Percentiles rank a stretch among this genome's conserved stretches.
These are phyloP conservation scores for Diaporthe capsici DNA, from an alignment of 2,329 filamentous ascomycete genomes.

Conservation along the genomic window DNA sequence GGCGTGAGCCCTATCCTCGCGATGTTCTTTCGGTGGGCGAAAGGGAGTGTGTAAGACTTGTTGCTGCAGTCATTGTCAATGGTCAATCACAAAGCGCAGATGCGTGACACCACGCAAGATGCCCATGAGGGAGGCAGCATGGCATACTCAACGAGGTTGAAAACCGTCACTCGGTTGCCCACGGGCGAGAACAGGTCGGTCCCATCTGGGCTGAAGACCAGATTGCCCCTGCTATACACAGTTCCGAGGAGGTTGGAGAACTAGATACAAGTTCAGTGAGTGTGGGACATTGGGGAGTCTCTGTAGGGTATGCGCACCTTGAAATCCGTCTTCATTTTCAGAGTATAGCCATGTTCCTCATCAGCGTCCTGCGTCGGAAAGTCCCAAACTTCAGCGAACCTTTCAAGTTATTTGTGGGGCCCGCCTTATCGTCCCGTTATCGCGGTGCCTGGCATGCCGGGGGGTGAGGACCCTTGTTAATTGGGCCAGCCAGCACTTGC, in stretches of 20 bases:
- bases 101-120: background rate
- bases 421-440: constrained; percentile 26
- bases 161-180: constrained; percentile 94
- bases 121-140: background rate
- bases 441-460: constrained; percentile 8
- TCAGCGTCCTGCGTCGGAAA: constrained; percentile 4
- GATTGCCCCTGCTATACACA: constrained; percentile 97
- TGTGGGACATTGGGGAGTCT: background rate
- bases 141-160: constrained; percentile 92
- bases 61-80: constrained; percentile 67
- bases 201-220: constrained; percentile 96
- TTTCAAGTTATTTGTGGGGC: constrained; percentile 37
- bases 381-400: constrained; percentile 34
- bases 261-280: constrained; percentile 60
- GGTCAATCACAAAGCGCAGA: constrained; percentile 50
- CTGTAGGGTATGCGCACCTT: constrained; percentile 71
- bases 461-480: constrained; percentile 24
- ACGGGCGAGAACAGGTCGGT: constrained; percentile 96
- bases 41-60: constrained; percentile 88
- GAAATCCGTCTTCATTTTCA: constrained; percentile 98
- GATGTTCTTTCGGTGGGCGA: constrained; percentile 96
- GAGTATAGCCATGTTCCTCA: constrained; percentile 52
- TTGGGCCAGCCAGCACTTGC: constrained; percentile 29
- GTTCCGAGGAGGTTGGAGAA: constrained; percentile 99
- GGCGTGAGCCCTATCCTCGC: constrained; percentile 89